Conservation (phyloP, 371 early-diverging fungal species). For the Funneliformis caledonium region DNA sequence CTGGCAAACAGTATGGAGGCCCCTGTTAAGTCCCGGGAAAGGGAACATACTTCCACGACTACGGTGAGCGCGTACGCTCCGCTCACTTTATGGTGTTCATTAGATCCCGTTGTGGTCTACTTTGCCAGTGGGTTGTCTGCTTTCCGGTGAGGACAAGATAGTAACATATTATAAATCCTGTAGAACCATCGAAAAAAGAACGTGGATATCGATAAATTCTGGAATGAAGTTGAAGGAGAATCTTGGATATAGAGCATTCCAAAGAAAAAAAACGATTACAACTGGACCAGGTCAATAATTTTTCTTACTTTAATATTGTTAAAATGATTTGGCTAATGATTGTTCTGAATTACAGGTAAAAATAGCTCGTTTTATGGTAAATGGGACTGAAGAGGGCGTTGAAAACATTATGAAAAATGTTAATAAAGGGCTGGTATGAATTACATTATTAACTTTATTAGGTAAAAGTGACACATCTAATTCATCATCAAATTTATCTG, state of each 20-base stretch:
- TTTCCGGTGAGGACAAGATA: conserved; percentile 25
- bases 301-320: conserved; percentile 6
- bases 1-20: conserved; percentile 37
- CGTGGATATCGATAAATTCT: conserved; percentile 30
- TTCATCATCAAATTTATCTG: too few species aligned
- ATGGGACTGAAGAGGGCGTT: conserved; percentile 17
- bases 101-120: conserved; percentile 40
- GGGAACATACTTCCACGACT: conserved; percentile 38
- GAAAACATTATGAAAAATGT: conserved; percentile 26
- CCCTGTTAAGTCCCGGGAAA: conserved; percentile 39
- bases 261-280: conserved; percentile 26
- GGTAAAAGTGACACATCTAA: background rate
- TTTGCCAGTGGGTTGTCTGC: conserved; percentile 33
- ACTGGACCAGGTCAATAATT: conserved; percentile 23
- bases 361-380: background rate
- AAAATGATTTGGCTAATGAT: background rate
- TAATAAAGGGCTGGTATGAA: conserved; percentile 23
- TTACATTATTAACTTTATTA: conserved; percentile 9
- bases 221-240: conserved; percentile 30
- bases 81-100: conserved; percentile 39
- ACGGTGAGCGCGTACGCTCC: conserved; percentile 35
- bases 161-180: conserved; percentile 24
- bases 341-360: conserved; percentile 20
- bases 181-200: conserved; percentile 40
- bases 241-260: conserved; percentile 24